Evolutionary conservation across 176 grass and related monocot genomes (phyloP), one percentile per base, ranked within the genome.

Genomic region (Poa annua): DNA sequence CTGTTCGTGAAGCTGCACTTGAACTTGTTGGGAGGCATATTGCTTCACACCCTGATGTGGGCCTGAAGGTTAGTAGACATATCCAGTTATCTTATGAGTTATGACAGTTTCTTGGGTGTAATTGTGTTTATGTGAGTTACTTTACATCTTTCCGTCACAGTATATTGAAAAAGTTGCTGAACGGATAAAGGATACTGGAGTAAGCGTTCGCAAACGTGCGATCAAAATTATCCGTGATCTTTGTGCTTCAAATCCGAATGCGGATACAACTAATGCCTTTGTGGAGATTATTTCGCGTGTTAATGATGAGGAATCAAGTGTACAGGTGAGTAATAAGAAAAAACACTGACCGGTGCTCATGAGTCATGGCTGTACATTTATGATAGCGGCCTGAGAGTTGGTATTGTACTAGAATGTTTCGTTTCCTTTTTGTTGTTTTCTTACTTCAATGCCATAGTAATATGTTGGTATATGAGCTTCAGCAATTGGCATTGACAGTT

Each of bases 1-100:
- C 96, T 86, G 96, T 99, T 87, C 89, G 96, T 76, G 96, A 99
- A 99, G 96, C 96, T 93, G 96, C 96, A 29, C 87, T 99, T 84
- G 96, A 99, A 75, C 93, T 99, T 87, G 96, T 99, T 83, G 96
- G 96, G 39, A 92, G 93, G 20, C 96, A 99, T 87, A 99, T 99
- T 72, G 96, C 96, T 83, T 99, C 96, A 80, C 89, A 99, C 88
- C 96, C 96, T 87, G 96, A 96, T 64, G 96, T 99, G 75, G 96
- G 96, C 72, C 87, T 99, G 64, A 94, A 99, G 96, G 96, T 99
- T 41, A 66, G 85, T 85, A 67, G 68, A 83, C 22, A 49, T 63
- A 74, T 42, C 8, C 78, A 83, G 67, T 80, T 66, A 77, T 59
- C 48, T 81, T 77, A 44, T 75, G 39, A 48, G 33, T 84, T 83